Evolutionary conservation across 2,329 filamentous ascomycete genomes (phyloP), one percentile per base, ranked within the genome.

Genomic region (Claviceps cyperi): DNA sequence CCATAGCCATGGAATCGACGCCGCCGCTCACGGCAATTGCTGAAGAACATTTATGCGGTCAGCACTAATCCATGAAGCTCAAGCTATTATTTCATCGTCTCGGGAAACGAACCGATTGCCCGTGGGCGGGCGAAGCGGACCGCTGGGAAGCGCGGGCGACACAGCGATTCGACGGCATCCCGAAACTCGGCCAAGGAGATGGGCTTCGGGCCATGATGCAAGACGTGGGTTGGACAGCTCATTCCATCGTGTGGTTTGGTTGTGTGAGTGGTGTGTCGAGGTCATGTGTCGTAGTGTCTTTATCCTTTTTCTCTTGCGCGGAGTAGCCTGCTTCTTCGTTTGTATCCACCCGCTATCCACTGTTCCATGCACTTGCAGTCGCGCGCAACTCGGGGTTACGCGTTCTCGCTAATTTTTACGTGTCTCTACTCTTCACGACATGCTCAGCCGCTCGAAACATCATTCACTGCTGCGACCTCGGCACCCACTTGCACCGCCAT

Each of bases 1-100:
- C 88, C 53, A 98, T 72, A 28, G 91, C 91, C 90, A 97, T 98
- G n/a, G 91, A 97, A 66, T 98, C 92, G 39, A 92, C 86, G 7
- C 92, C 92, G 22, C 92, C 92, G 61, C 90, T 96, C 53, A 97
- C 73, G 15, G 90, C 92, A 52, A 97, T 70, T 49, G 76, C 83
- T 86, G 54, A 7, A 21, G 8, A 28, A 21, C 3, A 4, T 11
- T 32, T 11, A 1, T 9, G 28, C 28, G 9, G 28, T 32, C 28
- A 32, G 15, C 14, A 36, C 32, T 13, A n/a, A 40, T 32, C 28
- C 9, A 8, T 32, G 28, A 32, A 32, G 28, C 9, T 32, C 9
- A 11, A 32, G 4, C 9, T 32, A 9, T 32, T 32, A 9, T 32
- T 32, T 32, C 28, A 32, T 32, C 28, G 14, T 43, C 11, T 17